Conservation (phyloP, 129 eudicot genomes). For the Arctium minus region DNA sequence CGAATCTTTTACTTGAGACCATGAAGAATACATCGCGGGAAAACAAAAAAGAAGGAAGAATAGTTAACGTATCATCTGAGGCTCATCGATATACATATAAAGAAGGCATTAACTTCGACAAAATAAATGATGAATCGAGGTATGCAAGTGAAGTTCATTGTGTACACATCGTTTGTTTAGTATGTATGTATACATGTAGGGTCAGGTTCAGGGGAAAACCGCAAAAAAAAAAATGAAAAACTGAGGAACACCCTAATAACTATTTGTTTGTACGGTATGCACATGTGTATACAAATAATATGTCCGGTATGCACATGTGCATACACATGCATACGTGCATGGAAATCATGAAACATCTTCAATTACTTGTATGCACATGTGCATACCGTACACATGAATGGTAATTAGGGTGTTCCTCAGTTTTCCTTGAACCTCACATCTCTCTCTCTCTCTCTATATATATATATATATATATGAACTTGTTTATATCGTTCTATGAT, state of each 20-base stretch:
- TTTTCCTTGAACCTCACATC: neutral
- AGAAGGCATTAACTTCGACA: conserved; percentile 76
- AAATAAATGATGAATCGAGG: conserved; percentile 71
- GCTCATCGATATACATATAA: conserved; percentile 49
- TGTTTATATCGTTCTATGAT: neutral
- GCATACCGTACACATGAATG: neutral
- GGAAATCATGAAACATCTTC: neutral
- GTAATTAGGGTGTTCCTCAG: neutral
- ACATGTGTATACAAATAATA: neutral
- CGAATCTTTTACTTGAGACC: conserved; percentile 71
- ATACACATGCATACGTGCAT: neutral
- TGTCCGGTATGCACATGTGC: neutral
- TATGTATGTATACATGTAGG: too few species aligned
- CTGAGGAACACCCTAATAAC: too few species aligned
- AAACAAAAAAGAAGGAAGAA: conserved; percentile 71
- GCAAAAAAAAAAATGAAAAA: too few species aligned
- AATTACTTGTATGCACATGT: neutral
- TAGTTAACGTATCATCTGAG: conserved; percentile 73
- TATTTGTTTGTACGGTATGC: neutral
- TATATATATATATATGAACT: neutral
- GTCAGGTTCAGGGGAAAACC: too few species aligned
- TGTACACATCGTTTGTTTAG: neutral
- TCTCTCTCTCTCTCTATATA: too few species aligned
- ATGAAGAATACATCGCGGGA: conserved; percentile 68
- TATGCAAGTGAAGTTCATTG: conserved; percentile 15